Percentiles rank a stretch among this genome's conserved stretches.
These are phyloP conservation scores for Silene conica DNA, from an alignment of 148 eudicot species.

Conservation along the genomic window DNA sequence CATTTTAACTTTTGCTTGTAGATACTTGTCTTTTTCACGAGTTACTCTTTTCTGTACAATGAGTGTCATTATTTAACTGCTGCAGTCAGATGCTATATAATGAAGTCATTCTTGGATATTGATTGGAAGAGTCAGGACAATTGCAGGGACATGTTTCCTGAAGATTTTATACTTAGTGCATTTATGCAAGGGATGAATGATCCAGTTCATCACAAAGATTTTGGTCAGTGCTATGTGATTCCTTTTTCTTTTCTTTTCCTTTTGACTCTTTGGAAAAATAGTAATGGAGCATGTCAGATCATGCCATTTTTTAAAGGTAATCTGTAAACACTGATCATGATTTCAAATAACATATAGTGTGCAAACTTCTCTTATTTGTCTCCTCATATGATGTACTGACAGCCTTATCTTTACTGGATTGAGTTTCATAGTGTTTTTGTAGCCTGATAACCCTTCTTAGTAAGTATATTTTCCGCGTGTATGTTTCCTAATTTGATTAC, in stretches of 20 bases:
- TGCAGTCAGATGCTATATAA: constrained; percentile 89
- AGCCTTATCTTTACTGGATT: background rate
- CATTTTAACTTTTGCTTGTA: background rate
- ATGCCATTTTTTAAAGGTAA: background rate
- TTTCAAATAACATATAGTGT: constrained; percentile 4
- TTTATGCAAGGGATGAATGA: constrained; percentile 85
- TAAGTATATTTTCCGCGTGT: background rate
- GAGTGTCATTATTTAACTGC: constrained; percentile 13
- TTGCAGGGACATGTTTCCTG: constrained; percentile 53
- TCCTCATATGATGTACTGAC: background rate
- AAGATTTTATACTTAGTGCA: constrained; percentile 75
- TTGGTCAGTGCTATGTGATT: constrained; percentile 48
- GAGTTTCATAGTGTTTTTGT: background rate
- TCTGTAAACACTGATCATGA: background rate
- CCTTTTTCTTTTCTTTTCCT: background rate
- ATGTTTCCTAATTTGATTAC: background rate
- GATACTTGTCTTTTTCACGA: background rate
- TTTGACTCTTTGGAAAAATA: background rate
- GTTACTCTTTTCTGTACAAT: constrained; percentile 9
- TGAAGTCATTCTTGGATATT: constrained; percentile 90
- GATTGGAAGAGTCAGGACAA: constrained; percentile 69
- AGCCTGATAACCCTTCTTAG: constrained; percentile 1
- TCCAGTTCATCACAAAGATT: constrained; percentile 96
- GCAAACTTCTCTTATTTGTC: background rate
- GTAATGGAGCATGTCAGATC: background rate